These are phyloP conservation scores for Stephania japonica DNA, from an alignment of 164 flowering plant species.

Conservation along the genomic window DNA sequence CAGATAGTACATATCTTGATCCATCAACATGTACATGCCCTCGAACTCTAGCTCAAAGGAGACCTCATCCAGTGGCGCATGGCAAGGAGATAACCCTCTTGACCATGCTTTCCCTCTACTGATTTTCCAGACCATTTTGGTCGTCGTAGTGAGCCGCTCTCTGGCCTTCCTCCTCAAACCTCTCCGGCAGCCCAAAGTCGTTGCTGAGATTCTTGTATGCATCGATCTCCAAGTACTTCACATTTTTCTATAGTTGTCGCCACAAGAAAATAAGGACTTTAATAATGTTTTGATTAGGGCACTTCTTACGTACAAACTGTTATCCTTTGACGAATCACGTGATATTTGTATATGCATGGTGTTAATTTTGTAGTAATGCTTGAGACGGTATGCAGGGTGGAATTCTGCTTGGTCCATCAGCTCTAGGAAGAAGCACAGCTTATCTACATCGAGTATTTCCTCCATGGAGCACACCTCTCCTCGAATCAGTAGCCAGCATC, in stretches of 20 bases:
- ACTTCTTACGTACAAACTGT: neutral
- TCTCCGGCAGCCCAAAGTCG: conserved; percentile 81
- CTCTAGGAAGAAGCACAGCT: conserved; percentile 39
- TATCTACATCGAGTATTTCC: conserved; percentile 45
- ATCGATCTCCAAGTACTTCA: neutral
- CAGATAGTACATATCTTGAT: too few species aligned
- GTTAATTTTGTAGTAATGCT: neutral
- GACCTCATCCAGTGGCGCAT: conserved; percentile 56
- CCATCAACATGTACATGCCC: conserved; percentile 15
- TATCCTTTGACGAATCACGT: too few species aligned
- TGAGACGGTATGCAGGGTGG: conserved; percentile 45
- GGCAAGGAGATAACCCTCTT: conserved; percentile 84
- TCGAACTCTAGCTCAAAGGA: conserved; percentile 45
- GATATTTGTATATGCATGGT: too few species aligned
- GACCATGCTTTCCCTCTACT: conserved; percentile 69
- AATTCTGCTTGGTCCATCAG: conserved; percentile 60
- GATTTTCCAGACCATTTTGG: conserved; percentile 48
- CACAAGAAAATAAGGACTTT: too few species aligned
- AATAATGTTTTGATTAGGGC: neutral
- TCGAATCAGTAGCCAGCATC: conserved; percentile 49
- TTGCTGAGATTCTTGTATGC: conserved; percentile 69
- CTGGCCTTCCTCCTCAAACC: conserved; percentile 69
- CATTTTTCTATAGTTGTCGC: too few species aligned
- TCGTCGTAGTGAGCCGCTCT: conserved; percentile 47
- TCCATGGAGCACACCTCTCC: conserved; percentile 43